Evolutionary conservation across 257 asterid genomes (phyloP).

Genomic region (Primulina eburnea): DNA sequence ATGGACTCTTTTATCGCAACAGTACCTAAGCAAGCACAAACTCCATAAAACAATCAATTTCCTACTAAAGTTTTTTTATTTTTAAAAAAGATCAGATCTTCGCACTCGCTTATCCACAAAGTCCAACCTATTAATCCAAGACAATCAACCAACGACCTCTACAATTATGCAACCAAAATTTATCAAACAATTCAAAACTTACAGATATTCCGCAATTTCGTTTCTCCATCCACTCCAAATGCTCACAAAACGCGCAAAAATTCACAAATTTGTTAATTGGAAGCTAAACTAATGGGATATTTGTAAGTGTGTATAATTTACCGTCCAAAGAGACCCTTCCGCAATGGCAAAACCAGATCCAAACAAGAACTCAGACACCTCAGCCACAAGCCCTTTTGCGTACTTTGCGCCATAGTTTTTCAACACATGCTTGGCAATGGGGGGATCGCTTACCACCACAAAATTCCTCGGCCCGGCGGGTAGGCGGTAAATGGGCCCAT

Average conservation of each 20-base stretch:
- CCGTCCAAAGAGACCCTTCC: constrained; percentile 96
- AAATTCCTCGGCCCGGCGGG: constrained; percentile 86
- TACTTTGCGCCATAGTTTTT: constrained; percentile 81
- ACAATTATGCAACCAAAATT: neutral
- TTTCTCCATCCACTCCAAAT: neutral
- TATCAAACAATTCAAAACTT: neutral
- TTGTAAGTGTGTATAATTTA: constrained; percentile 22
- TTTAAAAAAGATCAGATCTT: too few relatives aligned
- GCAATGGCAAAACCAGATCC: constrained; percentile 99
- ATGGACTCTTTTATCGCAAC: too few relatives aligned
- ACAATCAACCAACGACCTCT: neutral
- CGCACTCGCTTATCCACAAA: neutral
- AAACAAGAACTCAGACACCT: constrained; percentile 91
- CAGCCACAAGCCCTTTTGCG: constrained; percentile 80
- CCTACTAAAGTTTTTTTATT: too few relatives aligned
- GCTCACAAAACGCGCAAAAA: neutral
- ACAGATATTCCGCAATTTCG: neutral
- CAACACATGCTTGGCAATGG: constrained; percentile 81
- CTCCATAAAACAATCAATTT: neutral
- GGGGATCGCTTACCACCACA: constrained; percentile 85
- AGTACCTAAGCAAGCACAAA: too few relatives aligned
- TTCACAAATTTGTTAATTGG: neutral
- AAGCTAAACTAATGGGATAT: neutral
- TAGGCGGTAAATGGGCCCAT: constrained; percentile 81
- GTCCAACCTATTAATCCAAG: neutral